Conservation (phyloP, 768 basidiomycete genomes). For the Tylopilus vinaceipallidus region DNA sequence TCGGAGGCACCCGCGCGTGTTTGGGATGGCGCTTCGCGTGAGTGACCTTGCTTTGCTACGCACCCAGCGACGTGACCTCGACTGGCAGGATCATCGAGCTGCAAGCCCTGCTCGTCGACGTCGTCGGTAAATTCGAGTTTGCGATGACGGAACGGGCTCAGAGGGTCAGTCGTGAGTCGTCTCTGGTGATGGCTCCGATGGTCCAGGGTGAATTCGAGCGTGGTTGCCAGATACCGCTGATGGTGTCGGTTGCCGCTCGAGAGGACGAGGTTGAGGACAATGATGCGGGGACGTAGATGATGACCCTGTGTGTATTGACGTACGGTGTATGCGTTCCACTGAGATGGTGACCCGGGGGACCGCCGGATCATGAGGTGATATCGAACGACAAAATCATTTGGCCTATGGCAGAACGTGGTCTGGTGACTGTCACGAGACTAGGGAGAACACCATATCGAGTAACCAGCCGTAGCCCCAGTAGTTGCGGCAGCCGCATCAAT, state of each 20-base stretch:
- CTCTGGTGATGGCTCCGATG: slow-evolving; percentile 35
- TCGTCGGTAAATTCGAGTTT: slow-evolving; percentile 54
- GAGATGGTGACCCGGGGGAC: no score
- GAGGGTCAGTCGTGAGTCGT: slow-evolving; percentile 29
- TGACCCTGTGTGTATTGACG: no score
- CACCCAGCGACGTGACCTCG: background rate
- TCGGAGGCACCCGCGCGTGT: slow-evolving; percentile 22
- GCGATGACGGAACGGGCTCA: slow-evolving; percentile 28
- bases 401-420: no score
- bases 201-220: slow-evolving; percentile 31
- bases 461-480: no score
- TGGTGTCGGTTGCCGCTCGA: slow-evolving; percentile 18
- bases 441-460: no score
- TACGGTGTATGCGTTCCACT: no score
- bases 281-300: no score
- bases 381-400: no score
- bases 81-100: slow-evolving; percentile 44
- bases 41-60: background rate
- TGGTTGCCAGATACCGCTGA: slow-evolving; percentile 35
- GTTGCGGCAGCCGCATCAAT: no score
- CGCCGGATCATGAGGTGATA: no score
- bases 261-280: no score
- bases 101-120: slow-evolving; percentile 56
- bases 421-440: no score
- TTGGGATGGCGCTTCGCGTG: slow-evolving; percentile 35